Conservation (phyloP, 495 filamentous ascomycete species). For the Aspergillus bridgeri region DNA sequence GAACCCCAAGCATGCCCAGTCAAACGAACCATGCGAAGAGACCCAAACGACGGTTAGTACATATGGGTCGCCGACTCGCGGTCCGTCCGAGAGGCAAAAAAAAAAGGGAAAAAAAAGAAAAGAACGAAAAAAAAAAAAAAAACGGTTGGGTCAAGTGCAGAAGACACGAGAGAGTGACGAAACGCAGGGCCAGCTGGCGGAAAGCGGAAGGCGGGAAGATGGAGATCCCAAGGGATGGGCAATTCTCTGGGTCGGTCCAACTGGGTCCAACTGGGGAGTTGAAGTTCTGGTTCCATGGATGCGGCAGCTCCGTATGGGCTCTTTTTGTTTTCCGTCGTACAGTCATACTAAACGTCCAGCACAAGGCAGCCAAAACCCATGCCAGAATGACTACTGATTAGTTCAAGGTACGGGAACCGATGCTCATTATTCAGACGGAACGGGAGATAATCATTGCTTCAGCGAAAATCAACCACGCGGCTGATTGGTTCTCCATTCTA, state of each 20-base stretch:
- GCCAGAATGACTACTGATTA: too few relatives aligned
- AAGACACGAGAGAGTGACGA: conserved; percentile 24
- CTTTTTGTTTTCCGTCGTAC: background rate
- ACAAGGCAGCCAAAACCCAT: background rate
- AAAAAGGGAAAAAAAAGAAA: conserved; percentile 5
- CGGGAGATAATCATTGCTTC: conserved; percentile 4
- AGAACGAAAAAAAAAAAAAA: conserved; percentile 14
- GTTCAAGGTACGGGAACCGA: too few relatives aligned
- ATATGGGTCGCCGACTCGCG: conserved; percentile 25
- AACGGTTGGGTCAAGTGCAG: conserved; percentile 26
- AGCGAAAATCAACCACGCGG: conserved; percentile 11
- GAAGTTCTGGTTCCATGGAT: conserved; percentile 8
- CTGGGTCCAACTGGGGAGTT: conserved; percentile 10
- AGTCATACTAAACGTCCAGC: too few relatives aligned
- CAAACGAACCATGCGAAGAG: too few relatives aligned
- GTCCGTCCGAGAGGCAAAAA: conserved; percentile 28
- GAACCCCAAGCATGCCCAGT: too few relatives aligned
- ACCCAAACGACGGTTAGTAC: conserved; percentile 3
- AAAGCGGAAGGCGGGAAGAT: conserved; percentile 28
- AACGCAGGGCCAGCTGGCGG: conserved; percentile 24
- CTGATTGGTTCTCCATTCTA: conserved; percentile 2
- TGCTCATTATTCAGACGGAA: conserved; percentile 1
- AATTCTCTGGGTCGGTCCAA: conserved; percentile 21
- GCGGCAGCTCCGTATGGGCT: background rate
- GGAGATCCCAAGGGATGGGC: conserved; percentile 19